Conservation (phyloP, 2,329 filamentous ascomycete genomes). For the Microdochium trichocladiopsis region DNA sequence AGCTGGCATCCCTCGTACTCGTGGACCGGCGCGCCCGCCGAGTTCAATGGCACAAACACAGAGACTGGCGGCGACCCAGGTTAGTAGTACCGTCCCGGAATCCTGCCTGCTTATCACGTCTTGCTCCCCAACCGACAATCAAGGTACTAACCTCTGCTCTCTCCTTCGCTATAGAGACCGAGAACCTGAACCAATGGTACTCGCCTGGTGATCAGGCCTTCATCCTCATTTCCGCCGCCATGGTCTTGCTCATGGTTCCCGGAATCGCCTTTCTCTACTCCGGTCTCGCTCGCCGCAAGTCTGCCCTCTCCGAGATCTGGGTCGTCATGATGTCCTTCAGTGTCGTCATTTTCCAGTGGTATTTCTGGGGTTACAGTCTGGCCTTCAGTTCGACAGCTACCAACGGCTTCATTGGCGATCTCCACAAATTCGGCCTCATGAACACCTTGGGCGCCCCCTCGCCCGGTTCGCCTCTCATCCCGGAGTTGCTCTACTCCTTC, state of each 20-base stretch:
- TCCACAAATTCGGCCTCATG: constrained; percentile 82
- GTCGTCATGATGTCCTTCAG: constrained; percentile 91
- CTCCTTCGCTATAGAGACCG: constrained; percentile 47
- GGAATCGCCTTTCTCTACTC: constrained; percentile 97
- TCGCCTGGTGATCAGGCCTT: constrained; percentile 86
- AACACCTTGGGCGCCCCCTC: constrained; percentile 80
- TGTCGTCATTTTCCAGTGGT: constrained; percentile 96
- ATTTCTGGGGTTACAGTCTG: constrained; percentile 97
- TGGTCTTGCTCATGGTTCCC: constrained; percentile 95
- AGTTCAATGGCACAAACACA: constrained; percentile 57
- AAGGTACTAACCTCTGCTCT: constrained; percentile 3
- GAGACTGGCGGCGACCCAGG: constrained; percentile 70
- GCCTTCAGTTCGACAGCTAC: constrained; percentile 72
- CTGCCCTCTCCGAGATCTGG: constrained; percentile 94
- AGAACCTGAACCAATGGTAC: constrained; percentile 96
- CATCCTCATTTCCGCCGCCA: constrained; percentile 69
- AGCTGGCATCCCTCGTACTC: constrained; percentile 40
- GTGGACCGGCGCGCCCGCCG: constrained; percentile 48
- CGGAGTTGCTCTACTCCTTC: constrained; percentile 86
- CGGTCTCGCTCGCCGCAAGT: constrained; percentile 94
- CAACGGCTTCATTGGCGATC: constrained; percentile 86
- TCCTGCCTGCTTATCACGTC: not conserved
- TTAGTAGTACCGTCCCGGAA: constrained; percentile 53
- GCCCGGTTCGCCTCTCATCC: constrained; percentile 79
- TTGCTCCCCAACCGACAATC: too few relatives aligned